Evolutionary conservation across 208 protist species (phyloP), one percentile per base, ranked within the genome.

Genomic region (Lotmaria passim): DNA sequence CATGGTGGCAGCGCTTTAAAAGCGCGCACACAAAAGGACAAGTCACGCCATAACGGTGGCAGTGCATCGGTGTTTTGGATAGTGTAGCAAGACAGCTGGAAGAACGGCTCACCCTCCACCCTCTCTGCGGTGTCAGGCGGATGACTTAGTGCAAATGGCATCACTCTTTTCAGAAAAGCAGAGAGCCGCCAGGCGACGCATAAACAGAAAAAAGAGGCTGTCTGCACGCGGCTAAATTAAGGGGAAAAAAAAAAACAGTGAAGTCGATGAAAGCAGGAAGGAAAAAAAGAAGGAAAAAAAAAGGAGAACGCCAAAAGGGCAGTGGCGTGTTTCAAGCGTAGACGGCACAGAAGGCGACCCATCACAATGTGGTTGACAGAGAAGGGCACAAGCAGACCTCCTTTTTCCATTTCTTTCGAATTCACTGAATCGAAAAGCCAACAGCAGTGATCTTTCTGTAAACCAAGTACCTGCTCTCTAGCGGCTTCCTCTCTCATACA

Each of bases 81-180:
- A 0, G 65, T 59, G 56, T 78, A 86, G 7, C 8, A 17, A 19
- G 63, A 26, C 7, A 85, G 56, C 17, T 56, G 12, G 38, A 83
- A 85, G 56, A 88, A 81, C 0, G 76, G 72, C 31, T 75, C 69
- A 5, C 75, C 75, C 38, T 82, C 79, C 19, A 73, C 60, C 14
- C 55, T 64, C 47, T 50, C 56, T 34, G 73, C 70, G 11, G 34
- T 71, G 51, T 87, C 78, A 12, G 15, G 8, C 3, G 82, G 76
- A 43, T 82, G 77, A 1, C 28, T 51, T 28, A 75, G 26, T 6
- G 26, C 30, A 38, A 85, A 85, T 3, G 79, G 77, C 83, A 85
- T 85, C 3, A 17, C 8, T 4, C 36, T 36, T 6, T 50, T 39
- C 48, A 58, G 28, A 52, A 33, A 57, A 19, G 39, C 24, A 46